Evolutionary conservation across 768 basidiomycete genomes (phyloP).

Genomic region (Mrakia gelida): DNA sequence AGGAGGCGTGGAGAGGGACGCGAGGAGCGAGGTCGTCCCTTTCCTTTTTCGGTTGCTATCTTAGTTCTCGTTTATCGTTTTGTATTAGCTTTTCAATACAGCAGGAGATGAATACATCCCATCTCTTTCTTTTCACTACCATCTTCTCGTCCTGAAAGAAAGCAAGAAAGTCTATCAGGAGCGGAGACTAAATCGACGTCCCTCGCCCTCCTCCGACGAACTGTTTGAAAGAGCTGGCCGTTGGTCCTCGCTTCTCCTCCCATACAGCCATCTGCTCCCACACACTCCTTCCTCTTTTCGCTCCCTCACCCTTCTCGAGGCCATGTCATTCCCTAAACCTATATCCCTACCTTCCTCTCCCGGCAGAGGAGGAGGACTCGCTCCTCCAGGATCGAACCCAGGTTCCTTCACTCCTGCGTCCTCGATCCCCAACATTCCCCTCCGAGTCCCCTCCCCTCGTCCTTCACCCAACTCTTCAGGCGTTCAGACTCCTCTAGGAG

Average conservation of each 20-base stretch:
- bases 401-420: neutral
- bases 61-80: neutral
- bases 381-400: conserved; percentile 4
- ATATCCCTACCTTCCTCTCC: neutral
- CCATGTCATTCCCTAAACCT: neutral
- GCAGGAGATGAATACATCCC: neutral
- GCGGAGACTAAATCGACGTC: too few species aligned
- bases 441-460: conserved; percentile 7
- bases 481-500: neutral
- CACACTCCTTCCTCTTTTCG: neutral
- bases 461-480: neutral
- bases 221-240: too few species aligned
- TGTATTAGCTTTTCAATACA: neutral
- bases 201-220: too few species aligned
- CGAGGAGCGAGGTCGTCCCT: too few species aligned
- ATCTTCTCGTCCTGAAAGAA: too few species aligned
- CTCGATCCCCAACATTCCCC: conserved; percentile 6
- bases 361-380: neutral
- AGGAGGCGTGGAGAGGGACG: too few species aligned
- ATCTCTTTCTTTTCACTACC: too few species aligned
- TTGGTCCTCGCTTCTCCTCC: neutral
- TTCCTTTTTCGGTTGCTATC: neutral
- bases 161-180: too few species aligned
- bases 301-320: neutral
- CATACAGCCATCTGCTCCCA: neutral